Percentiles rank a stretch among this genome's conserved stretches.
Conservation (phyloP, 2,329 filamentous ascomycete genomes). For the Penicillium sumatraense region DNA sequence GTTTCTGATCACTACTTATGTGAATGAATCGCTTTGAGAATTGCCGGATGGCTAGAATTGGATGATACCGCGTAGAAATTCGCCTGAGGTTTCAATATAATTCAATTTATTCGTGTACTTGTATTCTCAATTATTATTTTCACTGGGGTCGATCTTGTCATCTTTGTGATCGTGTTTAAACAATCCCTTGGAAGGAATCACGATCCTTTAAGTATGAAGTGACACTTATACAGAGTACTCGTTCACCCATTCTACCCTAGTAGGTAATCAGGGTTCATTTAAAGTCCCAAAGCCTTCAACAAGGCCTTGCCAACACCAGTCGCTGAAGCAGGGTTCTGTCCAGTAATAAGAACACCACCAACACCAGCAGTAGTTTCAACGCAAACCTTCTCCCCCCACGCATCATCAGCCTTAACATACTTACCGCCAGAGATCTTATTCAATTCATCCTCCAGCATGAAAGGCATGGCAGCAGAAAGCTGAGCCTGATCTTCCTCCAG, state of each 20-base stretch:
- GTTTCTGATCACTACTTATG: constrained; percentile 20
- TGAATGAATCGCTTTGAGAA: constrained; percentile 22
- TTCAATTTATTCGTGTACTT: neutral
- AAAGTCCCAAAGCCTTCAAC: constrained; percentile 39
- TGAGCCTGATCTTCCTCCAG: constrained; percentile 50
- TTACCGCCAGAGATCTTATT: constrained; percentile 45
- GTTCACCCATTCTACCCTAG: neutral
- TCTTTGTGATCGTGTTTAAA: no score
- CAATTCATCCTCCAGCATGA: constrained; percentile 52
- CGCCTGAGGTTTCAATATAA: neutral
- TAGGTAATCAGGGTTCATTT: neutral
- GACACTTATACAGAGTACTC: no score
- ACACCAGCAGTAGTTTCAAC: constrained; percentile 32
- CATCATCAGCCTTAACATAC: constrained; percentile 51
- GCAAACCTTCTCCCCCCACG: constrained; percentile 52
- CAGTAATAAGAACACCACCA: constrained; percentile 50
- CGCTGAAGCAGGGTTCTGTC: constrained; percentile 54
- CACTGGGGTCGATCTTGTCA: no score
- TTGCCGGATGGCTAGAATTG: constrained; percentile 1
- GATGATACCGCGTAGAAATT: neutral
- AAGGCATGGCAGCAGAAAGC: constrained; percentile 49
- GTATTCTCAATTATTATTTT: no score
- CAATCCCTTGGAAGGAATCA: no score
- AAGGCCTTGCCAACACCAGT: constrained; percentile 50
- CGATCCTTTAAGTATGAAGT: no score